Evolutionary conservation across 768 basidiomycete genomes (phyloP), one percentile per base, ranked within the genome.

Genomic region (Panaeolus papilionaceus): DNA sequence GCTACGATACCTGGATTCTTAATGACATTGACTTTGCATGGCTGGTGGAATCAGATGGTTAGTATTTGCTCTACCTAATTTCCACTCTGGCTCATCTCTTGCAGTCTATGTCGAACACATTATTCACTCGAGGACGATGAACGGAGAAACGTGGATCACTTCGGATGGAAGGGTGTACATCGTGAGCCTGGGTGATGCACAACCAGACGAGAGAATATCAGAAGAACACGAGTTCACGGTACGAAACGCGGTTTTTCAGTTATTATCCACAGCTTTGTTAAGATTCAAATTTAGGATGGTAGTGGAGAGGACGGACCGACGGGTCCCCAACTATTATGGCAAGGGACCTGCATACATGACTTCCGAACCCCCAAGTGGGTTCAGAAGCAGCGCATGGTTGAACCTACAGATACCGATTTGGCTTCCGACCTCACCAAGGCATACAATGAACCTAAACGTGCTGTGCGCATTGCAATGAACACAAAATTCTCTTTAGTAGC

Each of bases 161-260:
- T 93, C 92, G 6, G 94, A 95, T 69, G 94, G 94, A 44, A 80
- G 93, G 72, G 92, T 86, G 10, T 95, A 95, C 74, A 86, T 94
- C 69, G 92, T 93, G 7, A 87, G 87, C 66, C 79, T 94, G 26
- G 88, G 88, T 68, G 79, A 73, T 63, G 70, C 73, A 58, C 78
- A 71, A 18, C 66, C 67, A 37, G 74, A 71, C 38, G 68, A 74
- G 62, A 71, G 69, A 38, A 68, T 62, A 49, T 70, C 67, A 23
- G 72, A 73, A 51, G 75, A 76, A 2, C 71, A 73, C 33, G 66
- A 72, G 23, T 23, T 45, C 47, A 71, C 74, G 69, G 75, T 78
- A 69, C 65, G 64, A 62, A 40, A 23, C 38, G 38, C 63, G 12
- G 39, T 12, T 26, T 47, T 61, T 18, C 33, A 33, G 33, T 33